Percentiles rank a stretch among this genome's conserved stretches.
Conservation (phyloP, 176 grass and related monocot species). For the Secale cereale region DNA sequence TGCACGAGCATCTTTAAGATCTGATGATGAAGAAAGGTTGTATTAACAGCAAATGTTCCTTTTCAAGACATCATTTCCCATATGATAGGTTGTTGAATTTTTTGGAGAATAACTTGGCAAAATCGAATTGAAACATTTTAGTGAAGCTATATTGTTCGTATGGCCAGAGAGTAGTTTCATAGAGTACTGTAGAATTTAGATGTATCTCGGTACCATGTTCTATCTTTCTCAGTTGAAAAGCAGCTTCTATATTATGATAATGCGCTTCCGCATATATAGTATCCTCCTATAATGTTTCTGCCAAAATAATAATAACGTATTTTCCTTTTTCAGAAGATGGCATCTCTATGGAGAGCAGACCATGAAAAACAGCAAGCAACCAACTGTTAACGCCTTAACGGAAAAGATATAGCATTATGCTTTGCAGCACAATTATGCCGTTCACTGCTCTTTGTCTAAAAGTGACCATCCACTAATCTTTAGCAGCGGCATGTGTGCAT, state of each 20-base stretch:
- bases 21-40: neutral
- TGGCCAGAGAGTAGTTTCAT: neutral
- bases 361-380: slow-evolving; percentile 6
- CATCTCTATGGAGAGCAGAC: neutral
- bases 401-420: neutral
- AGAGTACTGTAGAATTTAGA: neutral
- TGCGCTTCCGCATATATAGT: neutral
- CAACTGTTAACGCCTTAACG: neutral
- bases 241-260: neutral
- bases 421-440: neutral
- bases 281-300: neutral
- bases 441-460: neutral
- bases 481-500: neutral
- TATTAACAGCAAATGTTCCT: neutral
- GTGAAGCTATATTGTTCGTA: neutral
- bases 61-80: neutral
- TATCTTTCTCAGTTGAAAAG: neutral
- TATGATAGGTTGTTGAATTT: neutral
- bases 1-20: neutral
- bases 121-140: neutral
- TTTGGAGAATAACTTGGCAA: neutral
- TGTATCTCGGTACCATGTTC: neutral
- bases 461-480: neutral
- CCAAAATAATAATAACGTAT: neutral
- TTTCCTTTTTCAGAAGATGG: neutral